Evolutionary conservation across 179 eudicot species (phyloP), one percentile per base, ranked within the genome.

Genomic region (Spinacia oleracea): DNA sequence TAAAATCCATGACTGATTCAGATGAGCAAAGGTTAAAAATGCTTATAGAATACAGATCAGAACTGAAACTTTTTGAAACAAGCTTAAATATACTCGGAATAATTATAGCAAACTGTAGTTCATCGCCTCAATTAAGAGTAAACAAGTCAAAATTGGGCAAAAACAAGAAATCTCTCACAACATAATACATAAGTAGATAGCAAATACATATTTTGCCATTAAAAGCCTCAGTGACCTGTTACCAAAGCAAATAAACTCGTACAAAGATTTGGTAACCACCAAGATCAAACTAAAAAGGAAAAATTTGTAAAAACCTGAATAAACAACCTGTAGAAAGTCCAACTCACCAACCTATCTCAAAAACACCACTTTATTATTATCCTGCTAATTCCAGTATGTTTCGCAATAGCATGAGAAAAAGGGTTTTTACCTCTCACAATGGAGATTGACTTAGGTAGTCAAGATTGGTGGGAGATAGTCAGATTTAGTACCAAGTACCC

Each of bases 381-480:
- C 32, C 69, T 72, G 67, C 6, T 45, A 66, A 45, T 58, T 34
- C 35, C 53, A 12, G 50, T 20, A 38, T 69, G 35, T 35, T 70
- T 32, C 14, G 9, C 34, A 70, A 27, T 35, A 81, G 78, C 64
- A 68, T 50, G 53, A 48, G 65, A 27, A 62, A 48, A 81, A 18
- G 46, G 73, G 72, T 21, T n/a, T 73, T 71, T 51, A 55, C 66
- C 42, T 73, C 50, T 27, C n/a, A 20, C 38, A 3, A 55, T 68
- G 32, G 68, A 53, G 68, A 53, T 53, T 21, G 25, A 74, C 71
- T 87, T 72, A 89, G 68, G 92, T 89, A 46, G 92, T 89, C 48
- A 89, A 85, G 77, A 89, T 89, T 25, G 90, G 89, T 20, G 88
- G 92, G 73, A 86, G 88, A 69, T 79, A 79, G 60, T 86, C 88